Evolutionary conservation across 1,139 yeast genomes (phyloP), one percentile per base, ranked within the genome.

Genomic region (Yamadazyma dendronema): DNA sequence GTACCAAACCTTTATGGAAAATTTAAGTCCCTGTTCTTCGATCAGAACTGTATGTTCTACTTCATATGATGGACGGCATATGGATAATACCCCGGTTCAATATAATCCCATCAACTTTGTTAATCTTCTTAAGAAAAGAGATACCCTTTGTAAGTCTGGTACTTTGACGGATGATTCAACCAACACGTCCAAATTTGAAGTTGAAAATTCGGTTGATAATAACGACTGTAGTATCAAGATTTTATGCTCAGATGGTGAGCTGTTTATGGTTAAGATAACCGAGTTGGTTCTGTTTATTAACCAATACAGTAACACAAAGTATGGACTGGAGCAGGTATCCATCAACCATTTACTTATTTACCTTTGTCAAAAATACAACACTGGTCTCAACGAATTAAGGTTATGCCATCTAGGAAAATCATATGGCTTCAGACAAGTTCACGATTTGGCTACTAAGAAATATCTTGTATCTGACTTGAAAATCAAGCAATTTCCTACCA

Each of bases 281-380:
- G 33, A 37, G 13, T 14, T 42, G n/a, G 17, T 34, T 11, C 12
- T 5, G 11, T 42, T 42, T 30, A 24, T 39, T 4, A 37, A 37
- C 25, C 4, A 9, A 2, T 16, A 32, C 13, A 11, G 25, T 3
- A 23, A 28, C 2, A 22, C 30, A 15, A 13, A 27, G 8, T 9
- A 14, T 12, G 42, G 38, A 5, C 12, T 26, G n/a, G 29, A 26
- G 16, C 44, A 41, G 5, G 26, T 56, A 13, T 45, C 59, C 1
- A 33, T 51, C 8, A 40, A 44, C 31, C 62, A 59, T 35, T 39
- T 59, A 6, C 41, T 57, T 16, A 38, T 58, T 4, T 59, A 47
- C 33, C 38, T 58, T 19, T 42, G 43, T 16, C 16, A 44, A 10
- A 30, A 43, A 11, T 28, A 39, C 11, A 11, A 38, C 2, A 16